These are phyloP conservation scores for Kwoniella sp. DNA, from an alignment of 768 basidiomycete species.

Conservation along the genomic window DNA sequence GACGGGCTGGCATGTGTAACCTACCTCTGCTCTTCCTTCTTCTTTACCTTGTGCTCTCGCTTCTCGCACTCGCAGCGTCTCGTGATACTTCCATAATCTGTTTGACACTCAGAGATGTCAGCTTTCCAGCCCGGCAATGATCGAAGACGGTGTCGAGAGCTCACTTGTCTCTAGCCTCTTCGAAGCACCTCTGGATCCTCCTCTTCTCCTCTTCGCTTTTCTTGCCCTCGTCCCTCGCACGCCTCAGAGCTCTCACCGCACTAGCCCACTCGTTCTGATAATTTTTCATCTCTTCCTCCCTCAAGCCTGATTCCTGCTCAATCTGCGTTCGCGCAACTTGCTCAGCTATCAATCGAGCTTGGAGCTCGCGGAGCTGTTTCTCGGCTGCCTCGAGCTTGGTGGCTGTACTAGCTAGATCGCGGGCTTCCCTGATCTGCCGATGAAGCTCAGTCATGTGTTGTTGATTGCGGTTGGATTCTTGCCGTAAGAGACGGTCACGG, in stretches of 20 bases:
- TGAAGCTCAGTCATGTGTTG: constrained; percentile 20
- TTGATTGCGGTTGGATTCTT: constrained; percentile 22
- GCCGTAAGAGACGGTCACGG: constrained; percentile 38
- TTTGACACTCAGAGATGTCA: neutral
- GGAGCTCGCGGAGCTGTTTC: constrained; percentile 48
- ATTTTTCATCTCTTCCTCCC: constrained; percentile 43
- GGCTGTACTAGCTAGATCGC: constrained; percentile 35
- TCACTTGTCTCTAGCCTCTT: constrained; percentile 52
- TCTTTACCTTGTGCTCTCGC: constrained; percentile 51
- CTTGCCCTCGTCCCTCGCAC: constrained; percentile 53
- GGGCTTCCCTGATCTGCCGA: constrained; percentile 25
- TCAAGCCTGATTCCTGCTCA: constrained; percentile 34
- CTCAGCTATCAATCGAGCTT: constrained; percentile 54
- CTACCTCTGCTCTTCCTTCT: constrained; percentile 51
- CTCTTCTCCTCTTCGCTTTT: constrained; percentile 53
- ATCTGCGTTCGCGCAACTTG: constrained; percentile 47
- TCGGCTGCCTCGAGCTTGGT: constrained; percentile 44
- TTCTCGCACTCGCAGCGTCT: constrained; percentile 48
- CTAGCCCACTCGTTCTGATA: constrained; percentile 50
- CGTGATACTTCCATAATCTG: constrained; percentile 38
- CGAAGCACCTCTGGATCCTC: constrained; percentile 45
- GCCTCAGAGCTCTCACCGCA: constrained; percentile 49
- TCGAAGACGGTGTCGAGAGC: constrained; percentile 15
- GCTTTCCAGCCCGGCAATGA: neutral
- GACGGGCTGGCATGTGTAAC: too few species aligned